Percentiles rank a stretch among this genome's conserved stretches.
Conservation (phyloP, 331 rosid species). For the Acacia concinna region DNA sequence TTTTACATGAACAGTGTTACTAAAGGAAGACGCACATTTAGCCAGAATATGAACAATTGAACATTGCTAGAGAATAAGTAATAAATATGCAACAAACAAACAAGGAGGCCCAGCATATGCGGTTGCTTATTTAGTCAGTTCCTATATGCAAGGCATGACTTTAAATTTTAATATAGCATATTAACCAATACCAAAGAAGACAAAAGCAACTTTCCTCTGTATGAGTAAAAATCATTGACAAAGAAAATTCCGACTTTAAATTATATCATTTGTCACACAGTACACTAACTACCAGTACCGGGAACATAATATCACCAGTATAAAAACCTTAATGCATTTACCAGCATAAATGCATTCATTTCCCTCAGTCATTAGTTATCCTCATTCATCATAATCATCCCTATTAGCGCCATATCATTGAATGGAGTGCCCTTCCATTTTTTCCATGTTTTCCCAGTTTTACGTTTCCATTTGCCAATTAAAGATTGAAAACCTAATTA, state of each 20-base stretch:
- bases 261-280: background rate
- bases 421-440: background rate
- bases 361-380: conserved; percentile 1
- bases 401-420: background rate
- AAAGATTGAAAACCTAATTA: background rate
- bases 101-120: background rate
- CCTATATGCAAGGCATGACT: background rate
- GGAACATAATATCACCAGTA: background rate
- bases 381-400: background rate
- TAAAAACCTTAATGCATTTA: background rate
- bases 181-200: background rate
- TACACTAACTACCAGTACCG: background rate
- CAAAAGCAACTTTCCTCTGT: background rate
- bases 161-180: background rate
- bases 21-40: conserved; percentile 1
- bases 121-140: conserved; percentile 4
- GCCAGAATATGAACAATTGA: background rate
- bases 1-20: background rate
- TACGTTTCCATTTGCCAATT: conserved; percentile 9
- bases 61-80: background rate
- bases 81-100: background rate
- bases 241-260: background rate
- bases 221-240: background rate
- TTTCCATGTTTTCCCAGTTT: background rate
- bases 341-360: background rate